Conservation (phyloP, 148 eudicot species). For the Silene conica region DNA sequence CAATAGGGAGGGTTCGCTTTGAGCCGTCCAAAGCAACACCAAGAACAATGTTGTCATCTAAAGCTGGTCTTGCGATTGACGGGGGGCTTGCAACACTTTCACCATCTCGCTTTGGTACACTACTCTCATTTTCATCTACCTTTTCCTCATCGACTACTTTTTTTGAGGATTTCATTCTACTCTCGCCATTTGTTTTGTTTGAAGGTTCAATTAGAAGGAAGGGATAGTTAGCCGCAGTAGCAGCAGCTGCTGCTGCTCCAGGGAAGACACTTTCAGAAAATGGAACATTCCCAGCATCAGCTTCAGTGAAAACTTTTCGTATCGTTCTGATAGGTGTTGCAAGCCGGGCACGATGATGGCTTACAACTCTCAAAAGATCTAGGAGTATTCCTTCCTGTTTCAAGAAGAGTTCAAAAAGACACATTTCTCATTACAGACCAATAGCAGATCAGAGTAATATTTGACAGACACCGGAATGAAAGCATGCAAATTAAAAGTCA, state of each 20-base stretch:
- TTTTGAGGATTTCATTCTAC: conserved; percentile 45
- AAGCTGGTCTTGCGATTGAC: conserved; percentile 38
- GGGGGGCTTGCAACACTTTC: conserved; percentile 17
- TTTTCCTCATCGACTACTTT: conserved; percentile 19
- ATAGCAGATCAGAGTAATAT: not conserved
- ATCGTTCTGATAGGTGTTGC: conserved; percentile 93
- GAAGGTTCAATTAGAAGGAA: conserved; percentile 69
- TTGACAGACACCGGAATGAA: not conserved
- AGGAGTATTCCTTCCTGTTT: conserved; percentile 77
- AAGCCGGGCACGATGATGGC: conserved; percentile 82
- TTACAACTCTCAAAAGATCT: conserved; percentile 81
- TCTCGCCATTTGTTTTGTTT: conserved; percentile 68
- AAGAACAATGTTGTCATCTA: conserved; percentile 88
- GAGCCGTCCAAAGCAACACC: conserved; percentile 97
- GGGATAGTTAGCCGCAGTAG: conserved; percentile 49
- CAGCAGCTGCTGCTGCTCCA: conserved; percentile 21
- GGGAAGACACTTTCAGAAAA: conserved; percentile 49
- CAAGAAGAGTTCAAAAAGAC: not conserved
- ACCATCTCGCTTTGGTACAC: conserved; percentile 28
- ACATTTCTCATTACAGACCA: not conserved
- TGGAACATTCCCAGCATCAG: conserved; percentile 54
- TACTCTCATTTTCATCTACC: conserved; percentile 26
- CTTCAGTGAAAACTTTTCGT: conserved; percentile 56
- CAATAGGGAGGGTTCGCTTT: conserved; percentile 87
- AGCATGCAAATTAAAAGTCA: not conserved